Evolutionary conservation across 2,329 filamentous ascomycete genomes (phyloP), one percentile per base, ranked within the genome.

Genomic region (Endocalyx cinctus): DNA sequence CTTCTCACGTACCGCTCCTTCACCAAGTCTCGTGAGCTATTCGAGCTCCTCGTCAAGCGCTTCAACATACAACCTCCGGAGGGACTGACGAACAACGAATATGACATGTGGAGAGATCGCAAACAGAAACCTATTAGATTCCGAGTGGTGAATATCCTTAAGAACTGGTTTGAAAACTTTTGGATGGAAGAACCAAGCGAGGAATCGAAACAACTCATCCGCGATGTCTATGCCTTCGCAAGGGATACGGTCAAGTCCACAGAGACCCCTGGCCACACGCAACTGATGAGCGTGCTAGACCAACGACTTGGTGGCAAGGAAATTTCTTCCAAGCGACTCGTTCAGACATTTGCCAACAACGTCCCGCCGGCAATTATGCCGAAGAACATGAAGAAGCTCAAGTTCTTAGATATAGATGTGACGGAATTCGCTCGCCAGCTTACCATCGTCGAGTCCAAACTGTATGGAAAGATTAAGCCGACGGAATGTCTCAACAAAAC

Each of bases 321-420:
- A 46, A 84, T 84, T 12, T 82, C 86, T 14, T 83, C 82, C 8
- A 89, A 94, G 55, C 80, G 87, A 20, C 75, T 98, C 56, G 82
- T 98, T 13, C 80, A 92, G 42, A 97, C 88, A 1, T 69, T 92
- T 43, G 90, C 81, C 55, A 82, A 82, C 49, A 82, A 86, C 42
- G 84, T 86, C 1, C 90, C 92, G 4, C 69, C 84, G 22, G 87
- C 92, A 1, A 96, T 97, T 55, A 79, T 96, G 58, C 92, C 92
- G 2, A 96, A 95, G 73, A 96, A 97, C 59, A 94, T 98, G 88
- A 96, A 92, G 75, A 98, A 96, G 64, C 76, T 98, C 49, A 98
- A 97, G 62, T 97, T 98, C 65, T 67, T 97, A 35, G 92, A 98
- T 56, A 96, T 98, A 48, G 92, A 98, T 55, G 81, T 88, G 0